Base-by-base conservation (phyloP, 164 flowering plant species). In the Protea cynaroides region DNA sequence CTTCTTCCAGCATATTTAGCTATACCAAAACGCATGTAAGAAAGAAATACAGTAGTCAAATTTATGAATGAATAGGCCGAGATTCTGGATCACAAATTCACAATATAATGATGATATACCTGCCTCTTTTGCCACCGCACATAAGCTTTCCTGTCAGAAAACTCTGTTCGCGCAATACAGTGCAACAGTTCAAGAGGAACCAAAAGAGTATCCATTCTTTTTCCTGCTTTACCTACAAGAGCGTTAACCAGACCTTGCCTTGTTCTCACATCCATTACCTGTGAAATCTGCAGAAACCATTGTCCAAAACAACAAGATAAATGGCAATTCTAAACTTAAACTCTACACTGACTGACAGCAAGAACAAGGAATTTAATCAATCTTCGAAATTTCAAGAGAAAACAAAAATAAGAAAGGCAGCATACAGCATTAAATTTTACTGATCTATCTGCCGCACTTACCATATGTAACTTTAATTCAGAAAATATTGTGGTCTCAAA, bases 41-140 rank as follows among this genome's bases (percentile, higher is more conserved):
- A 55, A 51, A 14, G 14, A 43, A 12, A 17, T 51, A 50, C 43
- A 15, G n/a, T 13, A 14, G 36, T 46, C 11, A 63, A 65, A 29
- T 19, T 44, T 40, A 40, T 40, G 1, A 40, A 6, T 40, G 1
- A 40, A 12, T 29, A 29, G 34, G 2, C 34, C 34, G 5, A 29
- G 34, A 29, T 29, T 29, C 34, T 5, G 34, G 2, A 29, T 29
- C 34, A 40, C 46, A 8, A 12, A 8, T 8, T 40, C 4, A 40
- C 14, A 40, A 22, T 63, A 61, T 34, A 38, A 34, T 62, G 34
- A 60, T 2, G 8, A 66, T 13, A 36, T 62, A 84, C 99, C 92
- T 95, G 99, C 92, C 99, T 86, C 75, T 92, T 95, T 73, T 92
- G 97, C 99, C 99, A 95, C 37, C 85, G 83, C 64, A 92, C 70